These are phyloP conservation scores for Lasiodiplodia theobromae DNA, from an alignment of 2,329 filamentous ascomycete species.

Conservation along the genomic window DNA sequence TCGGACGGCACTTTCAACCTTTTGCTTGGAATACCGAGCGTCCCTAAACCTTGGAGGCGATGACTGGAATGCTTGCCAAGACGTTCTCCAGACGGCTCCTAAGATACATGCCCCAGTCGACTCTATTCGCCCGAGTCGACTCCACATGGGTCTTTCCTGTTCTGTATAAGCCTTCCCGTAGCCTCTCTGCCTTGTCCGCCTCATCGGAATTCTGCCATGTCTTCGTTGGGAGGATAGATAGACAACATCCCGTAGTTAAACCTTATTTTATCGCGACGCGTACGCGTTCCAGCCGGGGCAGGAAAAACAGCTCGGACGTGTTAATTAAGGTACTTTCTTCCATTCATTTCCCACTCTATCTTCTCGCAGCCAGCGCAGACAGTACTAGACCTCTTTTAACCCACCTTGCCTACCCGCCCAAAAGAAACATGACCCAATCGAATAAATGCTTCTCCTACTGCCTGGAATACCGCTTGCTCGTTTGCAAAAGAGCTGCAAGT, in stretches of 20 bases:
- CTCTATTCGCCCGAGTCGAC: background rate
- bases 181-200: background rate
- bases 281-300: background rate
- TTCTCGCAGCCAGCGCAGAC: background rate
- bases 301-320: background rate
- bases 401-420: too few species aligned
- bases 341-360: background rate
- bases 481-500: background rate
- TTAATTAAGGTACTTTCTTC: background rate
- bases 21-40: background rate
- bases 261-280: constrained; percentile 3
- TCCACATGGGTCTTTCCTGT: background rate
- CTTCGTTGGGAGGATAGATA: constrained; percentile 2
- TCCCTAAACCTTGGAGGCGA: background rate
- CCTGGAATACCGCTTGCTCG: background rate
- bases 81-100: background rate
- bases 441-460: background rate
- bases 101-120: background rate
- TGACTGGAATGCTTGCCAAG: background rate
- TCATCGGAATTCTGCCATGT: constrained; percentile 3
- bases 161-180: constrained; percentile 3
- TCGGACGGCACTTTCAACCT: background rate
- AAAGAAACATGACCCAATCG: background rate
- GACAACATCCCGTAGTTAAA: constrained; percentile 3
- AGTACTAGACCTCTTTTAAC: too few species aligned